Evolutionary conservation across 805 yeast species (phyloP).

Genomic region (Candida boidinii): DNA sequence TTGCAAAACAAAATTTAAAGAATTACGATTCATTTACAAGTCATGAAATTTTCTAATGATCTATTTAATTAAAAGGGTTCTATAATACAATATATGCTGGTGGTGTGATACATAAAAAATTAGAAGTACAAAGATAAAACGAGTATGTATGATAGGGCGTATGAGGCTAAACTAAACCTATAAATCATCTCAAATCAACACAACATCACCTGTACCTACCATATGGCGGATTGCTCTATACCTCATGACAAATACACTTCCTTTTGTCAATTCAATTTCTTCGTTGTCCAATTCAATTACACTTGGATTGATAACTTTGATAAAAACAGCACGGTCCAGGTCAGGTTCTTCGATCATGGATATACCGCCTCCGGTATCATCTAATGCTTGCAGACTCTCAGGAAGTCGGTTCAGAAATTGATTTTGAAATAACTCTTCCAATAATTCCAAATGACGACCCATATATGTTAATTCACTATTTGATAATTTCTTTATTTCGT

Average conservation of each 20-base stretch:
- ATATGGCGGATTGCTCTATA: conserved; percentile 44
- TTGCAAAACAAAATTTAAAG: too few relatives aligned
- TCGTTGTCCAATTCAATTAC: conserved; percentile 39
- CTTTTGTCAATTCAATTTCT: conserved; percentile 45
- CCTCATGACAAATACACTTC: conserved; percentile 70
- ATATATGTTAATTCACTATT: conserved; percentile 57
- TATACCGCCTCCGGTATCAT: conserved; percentile 60
- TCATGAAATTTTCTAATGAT: too few relatives aligned
- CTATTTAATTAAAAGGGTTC: too few relatives aligned
- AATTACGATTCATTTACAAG: too few relatives aligned
- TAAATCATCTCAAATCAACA: conserved; percentile 6
- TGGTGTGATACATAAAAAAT: too few relatives aligned
- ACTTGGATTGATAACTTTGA: conserved; percentile 38
- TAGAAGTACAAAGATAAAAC: conserved; percentile 9
- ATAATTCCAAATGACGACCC: conserved; percentile 56
- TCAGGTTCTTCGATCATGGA: conserved; percentile 80
- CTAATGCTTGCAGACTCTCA: conserved; percentile 56
- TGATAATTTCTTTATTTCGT: conserved; percentile 36
- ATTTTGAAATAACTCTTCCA: conserved; percentile 56
- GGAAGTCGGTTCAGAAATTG: conserved; percentile 67
- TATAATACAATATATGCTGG: too few relatives aligned
- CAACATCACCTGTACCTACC: conserved; percentile 32
- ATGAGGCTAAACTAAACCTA: conserved; percentile 1
- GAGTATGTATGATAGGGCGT: conserved; percentile 15
- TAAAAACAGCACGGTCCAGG: conserved; percentile 66